Percentiles rank a stretch among this genome's conserved stretches.
These are phyloP conservation scores for Flaveria ramosissima DNA, from an alignment of 129 eudicot genomes.

Conservation along the genomic window DNA sequence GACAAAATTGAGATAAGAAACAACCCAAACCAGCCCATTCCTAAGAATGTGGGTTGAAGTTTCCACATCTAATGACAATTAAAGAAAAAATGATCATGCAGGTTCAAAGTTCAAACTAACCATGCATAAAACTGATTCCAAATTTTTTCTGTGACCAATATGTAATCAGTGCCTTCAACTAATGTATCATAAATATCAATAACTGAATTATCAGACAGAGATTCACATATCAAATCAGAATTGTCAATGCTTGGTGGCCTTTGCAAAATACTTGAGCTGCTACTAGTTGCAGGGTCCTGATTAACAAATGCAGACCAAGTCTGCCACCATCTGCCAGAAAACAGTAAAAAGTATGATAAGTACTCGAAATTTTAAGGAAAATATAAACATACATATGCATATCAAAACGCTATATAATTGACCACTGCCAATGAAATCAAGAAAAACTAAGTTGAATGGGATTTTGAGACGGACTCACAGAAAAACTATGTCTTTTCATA, in stretches of 20 bases:
- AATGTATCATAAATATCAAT: constrained; percentile 75
- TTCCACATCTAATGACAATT: constrained; percentile 8
- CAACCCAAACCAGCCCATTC: neutral
- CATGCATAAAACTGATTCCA: constrained; percentile 82
- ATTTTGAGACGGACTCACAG: neutral
- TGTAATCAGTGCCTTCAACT: constrained; percentile 90
- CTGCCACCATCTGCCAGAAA: constrained; percentile 80
- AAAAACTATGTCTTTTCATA: constrained; percentile 3
- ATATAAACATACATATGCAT: neutral
- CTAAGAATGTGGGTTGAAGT: neutral
- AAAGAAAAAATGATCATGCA: constrained; percentile 1
- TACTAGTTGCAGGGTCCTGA: constrained; percentile 42
- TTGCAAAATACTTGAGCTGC: constrained; percentile 38
- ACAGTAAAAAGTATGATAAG: constrained; percentile 17
- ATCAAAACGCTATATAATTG: constrained; percentile 6
- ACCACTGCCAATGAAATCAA: constrained; percentile 5
- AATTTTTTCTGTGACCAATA: constrained; percentile 73
- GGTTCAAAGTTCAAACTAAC: constrained; percentile 46
- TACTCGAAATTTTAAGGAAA: neutral
- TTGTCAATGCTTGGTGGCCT: constrained; percentile 80
- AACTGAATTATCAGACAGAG: constrained; percentile 46
- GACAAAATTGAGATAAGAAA: neutral
- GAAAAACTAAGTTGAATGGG: constrained; percentile 10
- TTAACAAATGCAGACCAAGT: constrained; percentile 81
- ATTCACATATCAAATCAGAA: constrained; percentile 64